phyloP scores from a whole-genome alignment of 192 early-diverging fungal genomes.

The Kickxella alabastrina region DNA sequence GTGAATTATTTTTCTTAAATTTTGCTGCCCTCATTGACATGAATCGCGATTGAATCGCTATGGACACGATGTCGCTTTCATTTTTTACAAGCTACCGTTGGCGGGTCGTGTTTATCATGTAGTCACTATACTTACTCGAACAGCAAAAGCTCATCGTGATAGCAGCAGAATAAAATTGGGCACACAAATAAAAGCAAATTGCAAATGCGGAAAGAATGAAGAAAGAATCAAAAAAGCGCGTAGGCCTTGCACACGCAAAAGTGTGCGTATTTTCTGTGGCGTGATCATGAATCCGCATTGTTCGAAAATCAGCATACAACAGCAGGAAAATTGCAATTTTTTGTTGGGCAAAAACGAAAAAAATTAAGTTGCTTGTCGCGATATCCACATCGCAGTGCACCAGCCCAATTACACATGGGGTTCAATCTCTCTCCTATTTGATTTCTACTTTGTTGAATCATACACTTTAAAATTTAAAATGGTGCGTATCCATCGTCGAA shows the following conservation, averaged over 20 bases:
- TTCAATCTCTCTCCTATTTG: constrained; percentile 1
- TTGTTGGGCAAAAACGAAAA: not conserved
- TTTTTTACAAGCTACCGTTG: too few relatives aligned
- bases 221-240: not conserved
- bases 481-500: constrained; percentile 16
- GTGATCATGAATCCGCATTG: too few relatives aligned
- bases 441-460: constrained; percentile 5
- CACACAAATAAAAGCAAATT: not conserved
- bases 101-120: too few relatives aligned
- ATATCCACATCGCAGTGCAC: not conserved
- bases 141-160: constrained; percentile 36
- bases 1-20: not conserved
- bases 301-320: too few relatives aligned
- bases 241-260: too few relatives aligned
- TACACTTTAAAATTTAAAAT: constrained; percentile 5
- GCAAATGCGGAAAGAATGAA: not conserved
- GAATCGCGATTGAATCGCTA: too few relatives aligned
- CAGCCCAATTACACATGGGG: too few relatives aligned
- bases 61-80: too few relatives aligned
- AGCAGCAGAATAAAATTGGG: not conserved
- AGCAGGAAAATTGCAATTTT: too few relatives aligned
- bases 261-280: too few relatives aligned
- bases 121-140: constrained; percentile 28
- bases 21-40: too few relatives aligned
- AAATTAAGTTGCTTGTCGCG: not conserved